Evolutionary conservation across 306 rosid genomes (phyloP).

Genomic region (Cucurbita ficifolia): DNA sequence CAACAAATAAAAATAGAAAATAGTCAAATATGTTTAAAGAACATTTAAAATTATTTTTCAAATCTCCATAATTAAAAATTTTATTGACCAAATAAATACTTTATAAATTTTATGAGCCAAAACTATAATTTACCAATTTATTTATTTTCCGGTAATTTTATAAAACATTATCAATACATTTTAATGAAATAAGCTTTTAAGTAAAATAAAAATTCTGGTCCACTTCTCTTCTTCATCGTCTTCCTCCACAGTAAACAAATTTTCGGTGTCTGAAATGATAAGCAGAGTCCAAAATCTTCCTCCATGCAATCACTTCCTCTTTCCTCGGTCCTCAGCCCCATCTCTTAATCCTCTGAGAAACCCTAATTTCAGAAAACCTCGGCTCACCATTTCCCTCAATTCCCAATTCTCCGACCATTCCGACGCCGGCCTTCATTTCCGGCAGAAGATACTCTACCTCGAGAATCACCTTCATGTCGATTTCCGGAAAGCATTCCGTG

Average conservation of each 20-base stretch:
- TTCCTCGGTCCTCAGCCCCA: constrained; percentile 1
- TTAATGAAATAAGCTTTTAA: background rate
- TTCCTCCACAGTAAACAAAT: background rate
- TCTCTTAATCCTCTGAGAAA: constrained; percentile 16
- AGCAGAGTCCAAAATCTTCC: constrained; percentile 3
- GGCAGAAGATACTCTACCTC: constrained; percentile 53
- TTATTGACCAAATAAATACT: no score
- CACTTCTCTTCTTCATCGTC: background rate
- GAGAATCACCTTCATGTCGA: constrained; percentile 40
- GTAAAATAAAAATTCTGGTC: background rate
- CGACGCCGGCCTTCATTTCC: constrained; percentile 53
- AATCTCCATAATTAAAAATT: no score
- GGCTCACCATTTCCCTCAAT: background rate
- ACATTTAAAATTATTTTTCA: no score
- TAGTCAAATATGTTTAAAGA: no score
- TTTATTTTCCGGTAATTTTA: no score
- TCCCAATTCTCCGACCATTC: constrained; percentile 14
- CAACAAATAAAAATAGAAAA: no score
- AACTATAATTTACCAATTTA: no score
- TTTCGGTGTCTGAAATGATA: constrained; percentile 4
- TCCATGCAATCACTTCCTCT: background rate
- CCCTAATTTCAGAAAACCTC: constrained; percentile 7
- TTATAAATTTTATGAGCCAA: no score
- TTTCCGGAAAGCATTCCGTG: constrained; percentile 42
- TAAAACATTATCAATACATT: background rate